These are phyloP conservation scores for Quercus tomentella DNA, from an alignment of 331 rosid species.

Conservation along the genomic window DNA sequence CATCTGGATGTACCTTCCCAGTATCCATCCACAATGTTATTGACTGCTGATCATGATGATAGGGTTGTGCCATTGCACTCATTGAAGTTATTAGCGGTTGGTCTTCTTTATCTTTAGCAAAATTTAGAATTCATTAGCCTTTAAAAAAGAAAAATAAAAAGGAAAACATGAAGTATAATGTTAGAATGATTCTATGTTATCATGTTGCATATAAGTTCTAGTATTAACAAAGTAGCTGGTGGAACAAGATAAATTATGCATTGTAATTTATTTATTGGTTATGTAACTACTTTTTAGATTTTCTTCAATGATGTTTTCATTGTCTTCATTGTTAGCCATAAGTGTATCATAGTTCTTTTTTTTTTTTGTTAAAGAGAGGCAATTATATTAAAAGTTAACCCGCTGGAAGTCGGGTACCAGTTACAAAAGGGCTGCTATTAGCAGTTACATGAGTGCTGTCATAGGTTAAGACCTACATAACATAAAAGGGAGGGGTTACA, in stretches of 20 bases:
- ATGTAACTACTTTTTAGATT: neutral
- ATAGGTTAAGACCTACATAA: too few relatives aligned
- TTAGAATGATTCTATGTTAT: neutral
- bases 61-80: constrained; percentile 95
- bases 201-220: neutral
- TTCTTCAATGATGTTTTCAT: neutral
- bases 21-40: constrained; percentile 84
- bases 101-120: constrained; percentile 24
- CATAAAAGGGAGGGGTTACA: too few relatives aligned
- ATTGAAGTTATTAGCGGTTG: constrained; percentile 80
- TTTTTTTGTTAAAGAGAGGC: too few relatives aligned
- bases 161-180: neutral
- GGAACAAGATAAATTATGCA: neutral
- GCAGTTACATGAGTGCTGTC: too few relatives aligned
- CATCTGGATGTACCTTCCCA: constrained; percentile 44
- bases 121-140: neutral
- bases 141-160: neutral
- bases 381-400: too few relatives aligned
- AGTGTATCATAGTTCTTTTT: too few relatives aligned
- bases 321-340: too few relatives aligned
- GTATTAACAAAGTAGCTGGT: neutral
- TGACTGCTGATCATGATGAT: constrained; percentile 98
- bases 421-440: too few relatives aligned
- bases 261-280: neutral
- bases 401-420: too few relatives aligned